phyloP scores from a whole-genome alignment of 2,329 filamentous ascomycete species.

The Pyrenochaeta sp. region DNA sequence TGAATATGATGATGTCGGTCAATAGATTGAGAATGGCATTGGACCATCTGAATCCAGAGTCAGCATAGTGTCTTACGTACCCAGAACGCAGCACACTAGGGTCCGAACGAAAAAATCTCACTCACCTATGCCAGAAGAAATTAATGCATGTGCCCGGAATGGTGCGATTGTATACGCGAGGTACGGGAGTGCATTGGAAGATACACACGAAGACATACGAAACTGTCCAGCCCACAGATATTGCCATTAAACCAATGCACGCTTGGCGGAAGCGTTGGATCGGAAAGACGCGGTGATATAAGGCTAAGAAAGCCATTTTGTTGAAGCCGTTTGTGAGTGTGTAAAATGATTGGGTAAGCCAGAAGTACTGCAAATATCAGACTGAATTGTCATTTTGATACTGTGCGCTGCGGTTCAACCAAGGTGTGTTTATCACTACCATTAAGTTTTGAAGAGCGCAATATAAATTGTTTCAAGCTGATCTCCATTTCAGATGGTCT shows the following conservation, averaged over 20 bases:
- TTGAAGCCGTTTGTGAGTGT: slow-evolving; percentile 33
- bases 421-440: not conserved
- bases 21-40: slow-evolving; percentile 28
- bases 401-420: not conserved
- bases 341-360: slow-evolving; percentile 33
- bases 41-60: slow-evolving; percentile 19
- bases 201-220: slow-evolving; percentile 26
- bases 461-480: no score
- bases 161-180: slow-evolving; percentile 18
- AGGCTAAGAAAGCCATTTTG: slow-evolving; percentile 34
- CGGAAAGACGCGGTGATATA: slow-evolving; percentile 37
- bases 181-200: slow-evolving; percentile 32
- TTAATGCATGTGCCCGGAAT: slow-evolving; percentile 31
- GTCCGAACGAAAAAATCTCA: not conserved
- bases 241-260: slow-evolving; percentile 21
- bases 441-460: no score
- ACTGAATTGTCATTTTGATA: not conserved
- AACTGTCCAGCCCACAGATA: slow-evolving; percentile 26
- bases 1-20: slow-evolving; percentile 31
- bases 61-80: no score
- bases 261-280: slow-evolving; percentile 23
- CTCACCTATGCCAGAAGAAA: slow-evolving; percentile 32
- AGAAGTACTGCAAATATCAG: slow-evolving; percentile 25
- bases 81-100: no score
- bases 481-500: no score